These are phyloP conservation scores for Clonostachys solani DNA, from an alignment of 2,329 filamentous ascomycete species.

Conservation along the genomic window DNA sequence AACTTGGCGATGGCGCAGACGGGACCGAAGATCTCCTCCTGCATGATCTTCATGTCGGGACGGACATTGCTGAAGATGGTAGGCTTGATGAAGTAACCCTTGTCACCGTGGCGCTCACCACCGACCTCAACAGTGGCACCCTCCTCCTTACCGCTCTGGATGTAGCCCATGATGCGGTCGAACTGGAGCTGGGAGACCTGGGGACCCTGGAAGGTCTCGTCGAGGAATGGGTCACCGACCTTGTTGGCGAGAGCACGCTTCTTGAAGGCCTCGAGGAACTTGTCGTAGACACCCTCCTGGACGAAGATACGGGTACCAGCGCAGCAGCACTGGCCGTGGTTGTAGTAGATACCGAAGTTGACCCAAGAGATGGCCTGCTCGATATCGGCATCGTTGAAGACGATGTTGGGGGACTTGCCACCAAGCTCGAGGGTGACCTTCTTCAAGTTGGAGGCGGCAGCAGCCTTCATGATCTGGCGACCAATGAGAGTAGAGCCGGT, in stretches of 20 bases:
- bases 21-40: slow-evolving; percentile 86
- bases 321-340: slow-evolving; percentile 60
- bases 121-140: slow-evolving; percentile 53
- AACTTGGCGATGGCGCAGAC: slow-evolving; percentile 80
- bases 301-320: slow-evolving; percentile 78
- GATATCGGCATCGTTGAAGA: slow-evolving; percentile 70
- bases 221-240: slow-evolving; percentile 73
- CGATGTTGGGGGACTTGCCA: slow-evolving; percentile 72
- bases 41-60: slow-evolving; percentile 78
- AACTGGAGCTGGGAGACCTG: slow-evolving; percentile 78
- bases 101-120: slow-evolving; percentile 49
- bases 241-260: slow-evolving; percentile 64
- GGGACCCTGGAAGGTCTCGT: slow-evolving; percentile 76
- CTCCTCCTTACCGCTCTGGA: slow-evolving; percentile 56
- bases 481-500: slow-evolving; percentile 69
- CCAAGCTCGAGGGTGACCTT: slow-evolving; percentile 74
- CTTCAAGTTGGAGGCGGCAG: slow-evolving; percentile 69
- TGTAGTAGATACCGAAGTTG: slow-evolving; percentile 60
- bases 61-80: slow-evolving; percentile 80
- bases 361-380: slow-evolving; percentile 70
- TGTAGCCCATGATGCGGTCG: slow-evolving; percentile 77
- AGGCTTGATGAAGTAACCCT: slow-evolving; percentile 83
- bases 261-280: slow-evolving; percentile 75
- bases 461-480: slow-evolving; percentile 70
- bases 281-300: slow-evolving; percentile 77